These are phyloP conservation scores for Omphalotus guepiniiformis DNA, from an alignment of 768 basidiomycete species.

Conservation along the genomic window DNA sequence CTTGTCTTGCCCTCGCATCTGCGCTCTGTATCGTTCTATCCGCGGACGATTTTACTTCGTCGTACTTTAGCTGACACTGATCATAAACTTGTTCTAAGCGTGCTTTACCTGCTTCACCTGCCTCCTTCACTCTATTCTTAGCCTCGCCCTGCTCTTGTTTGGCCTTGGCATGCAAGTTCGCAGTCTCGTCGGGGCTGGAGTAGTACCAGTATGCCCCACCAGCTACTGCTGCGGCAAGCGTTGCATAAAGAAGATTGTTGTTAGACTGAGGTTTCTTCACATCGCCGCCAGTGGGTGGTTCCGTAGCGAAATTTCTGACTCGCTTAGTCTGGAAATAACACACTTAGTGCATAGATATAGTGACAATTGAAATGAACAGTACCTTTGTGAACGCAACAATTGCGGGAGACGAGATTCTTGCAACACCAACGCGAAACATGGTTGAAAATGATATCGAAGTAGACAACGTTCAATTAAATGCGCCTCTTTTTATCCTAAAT, in stretches of 20 bases:
- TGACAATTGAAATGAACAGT: not conserved
- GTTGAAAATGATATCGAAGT: not conserved
- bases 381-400: constrained; percentile 3
- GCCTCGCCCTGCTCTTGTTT: constrained; percentile 9
- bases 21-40: constrained; percentile 7
- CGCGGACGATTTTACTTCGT: constrained; percentile 5
- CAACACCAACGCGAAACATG: constrained; percentile 8
- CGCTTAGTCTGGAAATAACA: not conserved
- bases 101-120: constrained; percentile 11
- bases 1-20: constrained; percentile 8
- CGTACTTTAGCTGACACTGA: constrained; percentile 10
- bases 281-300: not conserved
- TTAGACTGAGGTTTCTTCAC: constrained; percentile 3
- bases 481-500: not conserved
- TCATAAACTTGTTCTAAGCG: constrained; percentile 7
- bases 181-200: constrained; percentile 12
- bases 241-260: not conserved
- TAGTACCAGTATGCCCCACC: constrained; percentile 15
- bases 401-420: not conserved
- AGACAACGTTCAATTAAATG: not conserved
- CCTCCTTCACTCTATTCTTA: constrained; percentile 8
- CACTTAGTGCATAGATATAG: no score
- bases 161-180: constrained; percentile 7
- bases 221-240: constrained; percentile 10
- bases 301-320: not conserved